Evolutionary conservation across 2,329 filamentous ascomycete genomes (phyloP), one percentile per base, ranked within the genome.

Genomic region (Beauveria bassiana): DNA sequence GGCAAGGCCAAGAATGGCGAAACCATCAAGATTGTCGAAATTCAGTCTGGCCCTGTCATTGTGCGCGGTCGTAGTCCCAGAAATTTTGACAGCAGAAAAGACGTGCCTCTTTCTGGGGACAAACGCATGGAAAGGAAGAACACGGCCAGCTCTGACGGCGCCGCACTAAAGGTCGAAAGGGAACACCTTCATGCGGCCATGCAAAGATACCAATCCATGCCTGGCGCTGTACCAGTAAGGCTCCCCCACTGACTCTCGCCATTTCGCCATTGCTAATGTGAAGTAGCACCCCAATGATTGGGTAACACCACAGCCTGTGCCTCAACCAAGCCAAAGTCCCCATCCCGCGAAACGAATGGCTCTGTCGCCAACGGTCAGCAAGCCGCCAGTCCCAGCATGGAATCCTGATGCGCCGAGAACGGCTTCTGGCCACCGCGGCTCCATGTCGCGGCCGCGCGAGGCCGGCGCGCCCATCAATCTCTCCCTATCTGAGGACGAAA

Each of bases 31-130:
- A 86, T 98, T 64, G 90, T 90, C 65, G 92, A 97, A 73, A 88
- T 96, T 16, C 88, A 89, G 66, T 96, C 92, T 1, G 91, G 91
- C 0, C 90, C 93, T n/a, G 91, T 98, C 62, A 96, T 98, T 67
- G 93, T 98, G 42, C 88, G 93, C 61, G 93, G 93, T 40, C 85
- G 93, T 62, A 97, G 92, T 71, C 93, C 93, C 0, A 83, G 93
- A 61, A 98, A 98, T 70, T 98, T 98, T 72, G 92, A 96, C 70
- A 92, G 90, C 59, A 84, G 90, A 63, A 96, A 95, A 71, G 91
- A 96, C 69, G 84, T 93, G 57, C 89, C 90, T 1, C 77, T 96
- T 55, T 88, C 86, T 1, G 75, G 75, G 6, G 80, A 82, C 22
- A 81, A 78, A 69, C 77, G 76, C 63, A 49, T 72, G 18, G 80